Base-by-base conservation (phyloP, 73 alveolate genomes). In the Paramecium primaurelia region DNA sequence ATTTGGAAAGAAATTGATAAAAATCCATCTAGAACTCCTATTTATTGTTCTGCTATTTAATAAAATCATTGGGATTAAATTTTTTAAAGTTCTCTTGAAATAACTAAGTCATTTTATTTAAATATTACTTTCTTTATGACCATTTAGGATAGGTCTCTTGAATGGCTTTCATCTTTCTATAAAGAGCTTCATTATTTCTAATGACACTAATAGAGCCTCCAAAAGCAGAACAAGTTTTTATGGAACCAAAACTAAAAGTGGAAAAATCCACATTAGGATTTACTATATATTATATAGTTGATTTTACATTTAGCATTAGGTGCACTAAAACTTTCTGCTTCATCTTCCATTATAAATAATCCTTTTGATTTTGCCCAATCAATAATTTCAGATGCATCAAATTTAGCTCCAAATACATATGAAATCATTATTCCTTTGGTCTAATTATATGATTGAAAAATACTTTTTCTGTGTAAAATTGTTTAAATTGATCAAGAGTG, bases 191-290 rank as follows among this genome's bases (percentile, higher is more conserved):
- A 80, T 93, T 91, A 51, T 95, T 93, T 22, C 97, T 69, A 30
- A 96, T 71, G 2, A 93, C 92, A 59, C 93, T 75, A 2, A 95
- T 93, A 2, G 96, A 97, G 18, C 97, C 98, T 3, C 95, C 94
- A 36, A 93, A 59, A 45, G 97, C 95, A 60, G 97, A 93, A 36
- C 92, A 84, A 45, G 96, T 93, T 89, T 95, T 95, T 44, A 97
- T 95, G 26, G 97, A 71, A 26, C 99, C 99, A 91, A 97, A 93
- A 73, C 98, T 94, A 90, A 95, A 95, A 58, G 95, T 59, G 10
- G 98, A 94, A 73, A 95, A 75, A 38, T 84, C 97, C 38, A 96
- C 97, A 54, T 32, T 32, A 40, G 71, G 77, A 44, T 80, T 42
- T 42, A 20, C 91, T 80, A 80, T 16, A 12, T 40, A 40, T 11